A percentile compares a stretch with the other conserved stretches of the same genome.
These are phyloP conservation scores for Eurotiales sp. DNA, from an alignment of 2,329 filamentous ascomycete species.

Conservation along the genomic window DNA sequence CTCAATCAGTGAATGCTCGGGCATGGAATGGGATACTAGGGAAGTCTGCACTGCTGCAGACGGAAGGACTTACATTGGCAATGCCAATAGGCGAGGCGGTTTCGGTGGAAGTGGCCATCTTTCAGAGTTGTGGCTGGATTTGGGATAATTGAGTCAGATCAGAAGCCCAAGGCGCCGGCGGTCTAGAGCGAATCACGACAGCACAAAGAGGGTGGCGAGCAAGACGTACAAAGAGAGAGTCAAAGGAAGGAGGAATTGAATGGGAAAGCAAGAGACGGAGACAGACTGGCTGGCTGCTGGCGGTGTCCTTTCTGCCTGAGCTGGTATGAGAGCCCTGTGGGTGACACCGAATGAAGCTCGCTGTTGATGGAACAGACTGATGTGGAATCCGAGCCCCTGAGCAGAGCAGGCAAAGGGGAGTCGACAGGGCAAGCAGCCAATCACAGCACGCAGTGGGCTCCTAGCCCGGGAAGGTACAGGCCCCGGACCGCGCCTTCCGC, in stretches of 20 bases:
- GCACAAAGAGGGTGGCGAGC: constrained; percentile 1
- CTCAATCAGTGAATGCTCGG: constrained; percentile 10
- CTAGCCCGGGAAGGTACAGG: constrained; percentile 21
- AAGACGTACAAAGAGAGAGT: not conserved
- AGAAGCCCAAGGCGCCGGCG: constrained; percentile 12
- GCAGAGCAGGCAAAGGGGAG: too few species aligned
- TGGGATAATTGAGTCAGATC: not conserved
- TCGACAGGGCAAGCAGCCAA: too few species aligned
- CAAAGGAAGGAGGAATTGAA: not conserved
- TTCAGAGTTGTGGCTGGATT: constrained; percentile 1
- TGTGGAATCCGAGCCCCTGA: constrained; percentile 16
- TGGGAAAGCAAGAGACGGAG: constrained; percentile 6
- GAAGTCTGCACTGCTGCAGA: not conserved
- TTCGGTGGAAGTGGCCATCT: constrained; percentile 55
- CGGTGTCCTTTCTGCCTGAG: not conserved
- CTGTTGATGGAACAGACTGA: constrained; percentile 4
- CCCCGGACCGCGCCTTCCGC: constrained; percentile 29
- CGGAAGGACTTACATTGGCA: constrained; percentile 60
- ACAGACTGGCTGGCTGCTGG: constrained; percentile 1
- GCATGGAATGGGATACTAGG: not conserved
- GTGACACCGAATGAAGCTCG: too few species aligned
- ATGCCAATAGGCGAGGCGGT: constrained; percentile 67
- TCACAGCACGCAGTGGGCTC: too few species aligned
- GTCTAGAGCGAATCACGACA: not conserved
- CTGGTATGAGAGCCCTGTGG: too few species aligned